Base-by-base conservation (phyloP, 163 green algal genomes). In the Scenedesmus sp. region DNA sequence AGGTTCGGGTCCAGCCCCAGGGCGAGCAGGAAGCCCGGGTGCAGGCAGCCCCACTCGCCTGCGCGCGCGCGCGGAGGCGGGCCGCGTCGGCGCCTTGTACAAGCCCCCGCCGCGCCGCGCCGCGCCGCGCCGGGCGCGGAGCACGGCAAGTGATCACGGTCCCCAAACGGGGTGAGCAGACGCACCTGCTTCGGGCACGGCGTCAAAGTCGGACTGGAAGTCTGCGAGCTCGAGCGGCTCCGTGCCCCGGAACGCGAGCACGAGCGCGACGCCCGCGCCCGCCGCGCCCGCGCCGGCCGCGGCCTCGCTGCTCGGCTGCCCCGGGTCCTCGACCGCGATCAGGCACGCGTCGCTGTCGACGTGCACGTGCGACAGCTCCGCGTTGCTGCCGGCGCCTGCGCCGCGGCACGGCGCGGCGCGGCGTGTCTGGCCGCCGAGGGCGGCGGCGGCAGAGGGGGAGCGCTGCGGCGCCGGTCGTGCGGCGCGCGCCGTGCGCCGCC, bases 141-240 rank as follows among this genome's bases (percentile, higher is more conserved):
- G n/a, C n/a, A n/a, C n/a, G n/a, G n/a, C n/a, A n/a, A n/a, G n/a
- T n/a, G n/a, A n/a, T n/a, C n/a, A n/a, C n/a, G n/a, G n/a, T n/a
- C n/a, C n/a, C 15, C 15, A 54, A 14, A 54, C 1, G 45, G 15
- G 14, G 17, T 54, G 15, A 54, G 45, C 45, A n/a, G 45, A n/a
- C 45, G 44, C 75, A 44, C 62, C 48, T 53, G 53, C 15, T 20
- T 71, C 54, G 18, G 47, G 63, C 39, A 66, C 42, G 9, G 56
- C 45, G 31, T 73, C 50, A 24, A 65, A 62, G 63, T 82, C 75
- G n/a, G 22, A 33, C 36, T 75, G 54, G 47, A 77, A 65, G 34
- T 76, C 45, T 4, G 66, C 22, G 54, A 71, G 75, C 50, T 75
- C 60, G 53, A 77, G 28, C 2, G 75, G 75, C 36, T 82, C 64